Conservation (phyloP, 2,329 filamentous ascomycete species). For the Nothophaeocryptopus gaeumannii region DNA sequence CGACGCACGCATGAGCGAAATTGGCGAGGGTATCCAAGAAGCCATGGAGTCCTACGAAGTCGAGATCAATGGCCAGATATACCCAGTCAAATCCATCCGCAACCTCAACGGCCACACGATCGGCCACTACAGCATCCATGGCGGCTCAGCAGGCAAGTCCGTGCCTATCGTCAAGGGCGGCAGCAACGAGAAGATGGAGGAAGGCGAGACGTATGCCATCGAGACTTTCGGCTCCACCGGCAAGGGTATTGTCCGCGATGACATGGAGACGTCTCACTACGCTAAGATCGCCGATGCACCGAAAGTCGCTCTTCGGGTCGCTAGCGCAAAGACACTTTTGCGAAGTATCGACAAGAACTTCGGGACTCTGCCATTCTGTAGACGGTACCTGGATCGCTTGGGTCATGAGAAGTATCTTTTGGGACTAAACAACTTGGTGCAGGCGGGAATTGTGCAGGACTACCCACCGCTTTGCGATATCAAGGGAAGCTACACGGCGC, state of each 20-base stretch:
- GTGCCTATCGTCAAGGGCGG: conserved; percentile 55
- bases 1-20: conserved; percentile 54
- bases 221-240: conserved; percentile 59
- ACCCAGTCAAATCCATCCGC: conserved; percentile 55
- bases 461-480: conserved; percentile 58
- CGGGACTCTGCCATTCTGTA: conserved; percentile 59
- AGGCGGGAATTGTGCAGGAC: conserved; percentile 56
- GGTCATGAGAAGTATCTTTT: conserved; percentile 58
- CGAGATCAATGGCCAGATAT: conserved; percentile 52
- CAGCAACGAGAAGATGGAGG: conserved; percentile 55
- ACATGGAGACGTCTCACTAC: conserved; percentile 42
- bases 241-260: conserved; percentile 48
- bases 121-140: conserved; percentile 54
- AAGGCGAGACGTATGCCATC: conserved; percentile 58
- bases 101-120: conserved; percentile 58
- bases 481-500: conserved; percentile 61
- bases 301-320: conserved; percentile 42
- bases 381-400: conserved; percentile 63
- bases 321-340: conserved; percentile 56
- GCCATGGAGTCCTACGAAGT: conserved; percentile 62
- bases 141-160: conserved; percentile 52
- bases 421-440: conserved; percentile 58
- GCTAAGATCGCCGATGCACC: conserved; percentile 36
- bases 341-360: conserved; percentile 62
- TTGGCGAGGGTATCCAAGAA: conserved; percentile 59